These are phyloP conservation scores for Fomes fomentarius DNA, from an alignment of 1,284 basidiomycete species.

Conservation along the genomic window DNA sequence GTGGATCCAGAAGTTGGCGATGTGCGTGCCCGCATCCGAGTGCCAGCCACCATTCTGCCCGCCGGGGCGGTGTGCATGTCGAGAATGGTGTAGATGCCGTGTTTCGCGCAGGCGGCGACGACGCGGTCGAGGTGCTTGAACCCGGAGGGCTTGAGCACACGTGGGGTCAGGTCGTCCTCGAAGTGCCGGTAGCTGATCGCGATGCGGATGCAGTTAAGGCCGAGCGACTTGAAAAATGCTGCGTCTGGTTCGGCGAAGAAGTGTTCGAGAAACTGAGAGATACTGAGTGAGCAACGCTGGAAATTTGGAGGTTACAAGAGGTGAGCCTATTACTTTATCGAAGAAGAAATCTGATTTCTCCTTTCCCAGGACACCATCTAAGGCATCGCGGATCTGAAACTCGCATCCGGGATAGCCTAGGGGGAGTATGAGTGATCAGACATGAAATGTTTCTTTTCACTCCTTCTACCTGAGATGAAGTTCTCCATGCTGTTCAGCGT, in stretches of 20 bases:
- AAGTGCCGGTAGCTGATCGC: conserved; percentile 74
- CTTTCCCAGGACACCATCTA: conserved; percentile 65
- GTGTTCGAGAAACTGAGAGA: conserved; percentile 75
- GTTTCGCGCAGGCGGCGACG: conserved; percentile 59
- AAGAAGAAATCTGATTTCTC: conserved; percentile 79
- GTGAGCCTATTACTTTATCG: conserved; percentile 56
- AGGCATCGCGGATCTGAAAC: conserved; percentile 67
- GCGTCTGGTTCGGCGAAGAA: conserved; percentile 77
- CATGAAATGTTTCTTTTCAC: not conserved
- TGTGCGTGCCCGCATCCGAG: conserved; percentile 54
- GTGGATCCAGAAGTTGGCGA: conserved; percentile 71
- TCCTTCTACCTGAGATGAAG: conserved; percentile 53
- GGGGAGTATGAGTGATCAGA: not conserved
- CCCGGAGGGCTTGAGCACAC: conserved; percentile 58
- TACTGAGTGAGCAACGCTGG: too few relatives aligned
- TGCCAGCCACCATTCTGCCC: conserved; percentile 65
- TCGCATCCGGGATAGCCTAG: conserved; percentile 64
- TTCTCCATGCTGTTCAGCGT: conserved; percentile 55
- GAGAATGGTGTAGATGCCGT: conserved; percentile 62
- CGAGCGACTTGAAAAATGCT: conserved; percentile 71
- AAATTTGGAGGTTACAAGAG: too few relatives aligned
- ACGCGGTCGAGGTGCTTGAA: conserved; percentile 69
- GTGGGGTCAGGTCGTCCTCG: conserved; percentile 71
- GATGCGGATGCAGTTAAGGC: conserved; percentile 74
- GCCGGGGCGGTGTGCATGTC: conserved; percentile 67